phyloP scores from a whole-genome alignment of 1,284 basidiomycete genomes.

The Cutaneotrichosporon sp. region DNA sequence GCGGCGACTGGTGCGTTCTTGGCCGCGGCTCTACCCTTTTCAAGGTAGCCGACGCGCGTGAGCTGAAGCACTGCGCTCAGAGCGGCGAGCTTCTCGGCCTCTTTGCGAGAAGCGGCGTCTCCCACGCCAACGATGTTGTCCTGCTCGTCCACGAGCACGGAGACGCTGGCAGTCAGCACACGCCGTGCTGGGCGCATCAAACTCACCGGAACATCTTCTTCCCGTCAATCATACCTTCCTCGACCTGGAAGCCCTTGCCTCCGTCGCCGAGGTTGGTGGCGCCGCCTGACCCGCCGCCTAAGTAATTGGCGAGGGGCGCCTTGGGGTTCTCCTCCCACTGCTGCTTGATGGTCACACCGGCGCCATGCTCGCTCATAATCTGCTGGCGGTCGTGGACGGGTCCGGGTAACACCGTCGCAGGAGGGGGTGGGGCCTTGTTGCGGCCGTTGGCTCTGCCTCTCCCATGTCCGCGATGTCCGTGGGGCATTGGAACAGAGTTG shows the following conservation, averaged over 20 bases:
- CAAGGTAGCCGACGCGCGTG: constrained; percentile 58
- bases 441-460: neutral
- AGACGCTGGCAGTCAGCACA: constrained; percentile 31
- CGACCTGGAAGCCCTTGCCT: constrained; percentile 30
- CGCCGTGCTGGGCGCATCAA: neutral
- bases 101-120: constrained; percentile 68
- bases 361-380: constrained; percentile 31
- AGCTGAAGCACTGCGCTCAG: constrained; percentile 72
- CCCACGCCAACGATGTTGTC: constrained; percentile 56
- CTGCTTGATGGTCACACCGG: constrained; percentile 35
- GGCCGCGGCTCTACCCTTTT: constrained; percentile 24
- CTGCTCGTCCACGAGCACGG: constrained; percentile 35
- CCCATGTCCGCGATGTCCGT: constrained; percentile 9
- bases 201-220: constrained; percentile 40
- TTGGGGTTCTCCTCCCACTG: constrained; percentile 53
- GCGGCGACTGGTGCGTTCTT: constrained; percentile 11
- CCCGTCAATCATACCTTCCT: constrained; percentile 38
- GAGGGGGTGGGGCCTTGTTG: constrained; percentile 7
- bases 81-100: constrained; percentile 74
- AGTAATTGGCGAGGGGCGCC: constrained; percentile 49
- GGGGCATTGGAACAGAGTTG: neutral
- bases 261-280: constrained; percentile 33
- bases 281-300: constrained; percentile 36
- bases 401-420: constrained; percentile 22
- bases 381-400: constrained; percentile 35